Base-by-base conservation (phyloP, 768 basidiomycete genomes). In the Boletus coccyginus region DNA sequence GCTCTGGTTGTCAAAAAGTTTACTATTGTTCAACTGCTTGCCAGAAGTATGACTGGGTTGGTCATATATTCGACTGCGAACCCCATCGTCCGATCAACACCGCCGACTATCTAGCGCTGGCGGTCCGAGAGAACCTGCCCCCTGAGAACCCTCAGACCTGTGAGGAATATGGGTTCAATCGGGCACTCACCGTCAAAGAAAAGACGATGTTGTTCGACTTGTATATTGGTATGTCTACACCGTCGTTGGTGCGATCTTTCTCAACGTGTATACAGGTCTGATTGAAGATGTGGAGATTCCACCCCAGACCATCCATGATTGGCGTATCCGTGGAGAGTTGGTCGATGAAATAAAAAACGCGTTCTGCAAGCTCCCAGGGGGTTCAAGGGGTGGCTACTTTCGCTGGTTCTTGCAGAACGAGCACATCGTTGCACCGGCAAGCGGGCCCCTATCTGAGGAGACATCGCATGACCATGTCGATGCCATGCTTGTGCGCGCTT, bases 11-110 rank as follows among this genome's bases (percentile, higher is more conserved):
- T 8, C 53, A n/a, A 42, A 55, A 36, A 21, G 47, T 55, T n/a
- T 49, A 55, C 33, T 55, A 49, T 19, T 55, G 54, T 29, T 55
- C 54, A 0, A 43, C 24, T 17, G 5, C 1, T 29, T 55, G 48
- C 42, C 54, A 55, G 11, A 55, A 45, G 17, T 10, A 14, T 8
- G 43, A 39, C 27, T 55, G 54, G 54, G 11, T 45, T 14, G n/a
- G 7, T n/a, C 54, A 55, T 5, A 55, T 55, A 38, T 55, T 55
- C 42, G 41, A 48, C 35, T 55, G 54, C 47, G 49, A 55, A 9
- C 54, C 48, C 7, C 47, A 47, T 12, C 47, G 47, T n/a, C 33
- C 47, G 41, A 21, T 55, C 47, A 49, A 44, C 17, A 55, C 54
- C 16, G 40, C 54, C 41, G 27, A 55, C 27, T 31, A 55, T 32